Base-by-base conservation (phyloP, 805 yeast genomes). In the Yarrowia sp. region DNA sequence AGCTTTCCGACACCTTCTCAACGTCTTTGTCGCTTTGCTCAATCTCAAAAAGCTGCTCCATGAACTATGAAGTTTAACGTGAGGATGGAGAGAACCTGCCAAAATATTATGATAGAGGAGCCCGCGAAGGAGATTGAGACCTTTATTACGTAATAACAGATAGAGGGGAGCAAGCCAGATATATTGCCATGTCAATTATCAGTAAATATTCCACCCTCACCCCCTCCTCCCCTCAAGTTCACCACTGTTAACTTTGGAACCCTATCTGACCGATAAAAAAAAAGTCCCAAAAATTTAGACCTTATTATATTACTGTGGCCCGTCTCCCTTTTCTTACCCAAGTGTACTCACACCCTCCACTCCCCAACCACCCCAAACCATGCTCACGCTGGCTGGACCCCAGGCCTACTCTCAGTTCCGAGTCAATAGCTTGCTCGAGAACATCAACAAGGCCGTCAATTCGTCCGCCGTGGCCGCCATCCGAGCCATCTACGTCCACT, bases 381-480 rank as follows among this genome's bases (percentile, higher is more conserved):
- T 72, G 81, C 77, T 84, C 73, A 80, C 85, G 70, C 82, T 92
- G 72, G 89, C 97, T 56, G 99, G 99, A 70, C 97, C 97, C 61
- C 85, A 85, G 76, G 98, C 97, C 71, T 83, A 92, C 77, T 93
- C 98, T 66, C 85, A 85, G 64, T 94, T 94, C 79, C 86, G 98
- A 81, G 88, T 92, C 72, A 85, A 87, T 71, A 89, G 85, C 73
- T 82, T 93, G 80, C 82, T 86, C 72, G 82, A 86, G 72, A 91
- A 88, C 75, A 86, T 94, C 79, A 89, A 90, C 80, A 85, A 85
- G 71, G 84, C 87, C 72, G 88, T 90, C 72, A 86, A 87, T 75
- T 82, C 86, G 45, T 83, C 89, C 10, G 87, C 88, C 66, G 89
- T 92, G 68, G 84, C 85, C 53, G 86, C 86, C 50, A 87, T 95